A percentile compares a stretch with the other conserved stretches of the same genome.
phyloP scores from a whole-genome alignment of 108 stramenopile species.

The Cylindrotheca closterium region DNA sequence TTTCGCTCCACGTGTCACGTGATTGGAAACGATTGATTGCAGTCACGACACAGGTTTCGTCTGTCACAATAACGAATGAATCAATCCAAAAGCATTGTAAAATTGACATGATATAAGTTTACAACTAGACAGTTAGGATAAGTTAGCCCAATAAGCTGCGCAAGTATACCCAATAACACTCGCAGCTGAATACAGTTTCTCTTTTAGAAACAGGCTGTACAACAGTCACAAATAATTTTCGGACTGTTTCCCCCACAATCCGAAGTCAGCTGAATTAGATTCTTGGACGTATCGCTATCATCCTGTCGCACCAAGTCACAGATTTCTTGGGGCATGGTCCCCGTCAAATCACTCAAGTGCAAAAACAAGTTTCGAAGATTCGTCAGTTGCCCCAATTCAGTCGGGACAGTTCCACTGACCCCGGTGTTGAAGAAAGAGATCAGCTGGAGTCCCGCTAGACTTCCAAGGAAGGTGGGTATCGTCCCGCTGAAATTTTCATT shows the following conservation, averaged over 20 bases:
- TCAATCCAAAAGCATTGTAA: too few species aligned
- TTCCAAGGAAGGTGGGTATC: constrained; percentile 35
- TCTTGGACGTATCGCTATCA: constrained; percentile 8
- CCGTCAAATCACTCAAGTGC: constrained; percentile 26
- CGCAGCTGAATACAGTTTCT: background rate
- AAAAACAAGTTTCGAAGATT: constrained; percentile 28
- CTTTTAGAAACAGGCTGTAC: constrained; percentile 32
- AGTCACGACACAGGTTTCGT: too few species aligned
- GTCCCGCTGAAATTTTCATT: constrained; percentile 37
- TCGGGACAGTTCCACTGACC: constrained; percentile 32
- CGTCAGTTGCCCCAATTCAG: constrained; percentile 26
- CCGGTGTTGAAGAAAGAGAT: constrained; percentile 32
- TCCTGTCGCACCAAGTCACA: constrained; percentile 28
- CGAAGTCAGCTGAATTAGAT: constrained; percentile 19
- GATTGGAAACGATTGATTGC: too few species aligned
- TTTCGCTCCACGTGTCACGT: too few species aligned
- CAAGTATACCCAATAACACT: background rate
- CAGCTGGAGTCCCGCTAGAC: constrained; percentile 18
- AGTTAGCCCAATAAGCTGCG: too few species aligned
- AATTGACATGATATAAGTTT: too few species aligned
- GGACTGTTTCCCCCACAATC: constrained; percentile 31
- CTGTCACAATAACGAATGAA: too few species aligned
- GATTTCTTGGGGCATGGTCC: constrained; percentile 44
- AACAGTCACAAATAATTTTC: constrained; percentile 24
- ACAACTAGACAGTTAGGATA: too few species aligned